These are phyloP conservation scores for Fistulinella prunicolor DNA, from an alignment of 768 basidiomycete species.

Conservation along the genomic window DNA sequence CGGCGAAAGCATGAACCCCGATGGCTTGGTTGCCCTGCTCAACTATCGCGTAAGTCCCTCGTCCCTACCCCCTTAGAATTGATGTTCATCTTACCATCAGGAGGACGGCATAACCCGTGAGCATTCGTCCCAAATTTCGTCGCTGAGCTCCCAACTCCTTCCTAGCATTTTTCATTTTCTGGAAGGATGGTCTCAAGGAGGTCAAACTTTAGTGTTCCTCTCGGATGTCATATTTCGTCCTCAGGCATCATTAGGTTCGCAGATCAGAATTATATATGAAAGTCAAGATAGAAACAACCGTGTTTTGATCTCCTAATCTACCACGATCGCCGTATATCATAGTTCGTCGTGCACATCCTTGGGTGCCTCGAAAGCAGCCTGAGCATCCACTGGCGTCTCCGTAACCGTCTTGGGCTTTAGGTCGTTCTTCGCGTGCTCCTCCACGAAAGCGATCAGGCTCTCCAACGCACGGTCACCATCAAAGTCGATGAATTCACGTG, in stretches of 20 bases:
- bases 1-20: conserved; percentile 74
- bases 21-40: conserved; percentile 91
- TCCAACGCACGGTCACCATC: conserved; percentile 90
- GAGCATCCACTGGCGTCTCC: conserved; percentile 20
- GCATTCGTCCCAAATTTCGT: conserved; percentile 24
- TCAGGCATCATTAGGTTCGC: conserved; percentile 3
- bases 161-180: conserved; percentile 87
- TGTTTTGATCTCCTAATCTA: conserved; percentile 19
- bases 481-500: conserved; percentile 85
- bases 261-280: conserved; percentile 15
- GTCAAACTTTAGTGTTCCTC: conserved; percentile 54
- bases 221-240: background rate
- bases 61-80: background rate
- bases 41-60: conserved; percentile 75
- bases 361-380: conserved; percentile 26
- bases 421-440: conserved; percentile 76
- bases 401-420: conserved; percentile 40
- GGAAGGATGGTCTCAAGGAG: conserved; percentile 92
- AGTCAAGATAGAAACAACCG: conserved; percentile 21
- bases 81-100: conserved; percentile 33
- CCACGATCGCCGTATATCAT: conserved; percentile 13
- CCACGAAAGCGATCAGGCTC: conserved; percentile 78
- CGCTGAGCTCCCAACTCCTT: conserved; percentile 8
- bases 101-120: conserved; percentile 81
- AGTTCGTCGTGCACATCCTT: conserved; percentile 29